These are phyloP conservation scores for Penicillium longicatenatum DNA, from an alignment of 495 filamentous ascomycete species.

Conservation along the genomic window DNA sequence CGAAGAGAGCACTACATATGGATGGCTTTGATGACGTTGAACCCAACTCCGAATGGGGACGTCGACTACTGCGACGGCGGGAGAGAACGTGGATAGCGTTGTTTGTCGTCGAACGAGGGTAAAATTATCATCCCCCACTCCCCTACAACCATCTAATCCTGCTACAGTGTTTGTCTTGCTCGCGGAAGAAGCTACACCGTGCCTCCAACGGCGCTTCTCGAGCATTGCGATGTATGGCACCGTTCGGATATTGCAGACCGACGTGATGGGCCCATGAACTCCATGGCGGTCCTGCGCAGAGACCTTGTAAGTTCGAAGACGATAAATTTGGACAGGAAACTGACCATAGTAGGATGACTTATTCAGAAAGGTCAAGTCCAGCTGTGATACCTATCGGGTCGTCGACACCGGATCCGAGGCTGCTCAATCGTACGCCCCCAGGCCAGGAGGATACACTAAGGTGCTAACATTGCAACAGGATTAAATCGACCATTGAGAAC, in stretches of 20 bases:
- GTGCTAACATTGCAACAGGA: constrained; percentile 35
- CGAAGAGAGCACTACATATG: constrained; percentile 61
- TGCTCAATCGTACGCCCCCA: constrained; percentile 53
- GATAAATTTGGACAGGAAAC: background rate
- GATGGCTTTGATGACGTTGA: constrained; percentile 68
- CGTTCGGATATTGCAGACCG: constrained; percentile 60
- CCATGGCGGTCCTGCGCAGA: constrained; percentile 66
- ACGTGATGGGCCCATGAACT: constrained; percentile 68
- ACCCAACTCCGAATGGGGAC: constrained; percentile 58
- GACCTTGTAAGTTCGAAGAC: constrained; percentile 55
- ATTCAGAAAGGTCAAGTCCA: constrained; percentile 60
- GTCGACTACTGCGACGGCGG: constrained; percentile 60
- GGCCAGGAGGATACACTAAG: background rate
- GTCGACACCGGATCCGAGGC: constrained; percentile 53
- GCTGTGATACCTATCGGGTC: constrained; percentile 60
- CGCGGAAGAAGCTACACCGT: constrained; percentile 68
- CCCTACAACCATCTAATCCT: constrained; percentile 12
- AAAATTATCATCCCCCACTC: constrained; percentile 4
- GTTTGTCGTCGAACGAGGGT: constrained; percentile 74
- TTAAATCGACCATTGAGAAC: constrained; percentile 60
- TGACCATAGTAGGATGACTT: constrained; percentile 52
- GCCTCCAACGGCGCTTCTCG: constrained; percentile 62
- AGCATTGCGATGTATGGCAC: constrained; percentile 70
- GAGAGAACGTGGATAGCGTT: constrained; percentile 72
- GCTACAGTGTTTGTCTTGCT: constrained; percentile 63